phyloP scores from a whole-genome alignment of 2,329 filamentous ascomycete species.

The Pseudocercospora macadamiae region DNA sequence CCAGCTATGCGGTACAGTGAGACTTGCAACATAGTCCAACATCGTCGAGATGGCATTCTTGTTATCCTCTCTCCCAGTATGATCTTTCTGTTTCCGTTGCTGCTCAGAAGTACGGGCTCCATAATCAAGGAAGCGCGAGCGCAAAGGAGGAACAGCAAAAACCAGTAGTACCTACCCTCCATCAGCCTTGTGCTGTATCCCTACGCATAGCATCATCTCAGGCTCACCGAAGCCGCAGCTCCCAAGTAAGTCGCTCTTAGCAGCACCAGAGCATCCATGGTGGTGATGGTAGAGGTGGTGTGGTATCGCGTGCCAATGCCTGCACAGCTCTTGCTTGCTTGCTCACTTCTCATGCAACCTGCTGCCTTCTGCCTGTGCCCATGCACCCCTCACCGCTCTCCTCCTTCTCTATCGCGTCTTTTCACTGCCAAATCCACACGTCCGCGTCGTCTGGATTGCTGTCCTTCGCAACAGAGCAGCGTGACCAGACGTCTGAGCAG shows the following conservation, averaged over 20 bases:
- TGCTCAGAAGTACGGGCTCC: slow-evolving; percentile 51
- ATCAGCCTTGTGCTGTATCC: slow-evolving; percentile 26
- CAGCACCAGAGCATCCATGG: slow-evolving; percentile 18
- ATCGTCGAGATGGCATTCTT: slow-evolving; percentile 3
- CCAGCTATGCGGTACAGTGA: slow-evolving; percentile 81
- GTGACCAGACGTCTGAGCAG: no score
- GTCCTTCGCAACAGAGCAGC: no score
- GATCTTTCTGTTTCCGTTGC: slow-evolving; percentile 1
- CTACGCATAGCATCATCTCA: background rate
- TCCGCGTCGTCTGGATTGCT: no score
- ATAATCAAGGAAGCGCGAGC: slow-evolving; percentile 62
- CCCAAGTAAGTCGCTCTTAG: slow-evolving; percentile 27
- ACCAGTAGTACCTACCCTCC: slow-evolving; percentile 53
- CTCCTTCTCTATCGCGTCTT: background rate
- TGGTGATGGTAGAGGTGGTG: background rate
- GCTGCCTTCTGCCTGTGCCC: no score
- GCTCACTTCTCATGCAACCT: no score
- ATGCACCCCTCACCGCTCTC: slow-evolving; percentile 10
- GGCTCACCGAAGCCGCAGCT: slow-evolving; percentile 27
- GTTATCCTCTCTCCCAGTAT: background rate
- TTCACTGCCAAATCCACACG: no score
- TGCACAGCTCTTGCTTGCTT: background rate
- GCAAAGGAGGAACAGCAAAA: slow-evolving; percentile 55
- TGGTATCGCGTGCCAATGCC: background rate
- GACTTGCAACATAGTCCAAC: slow-evolving; percentile 53